A percentile compares a stretch with the other conserved stretches of the same genome.
These are phyloP conservation scores for Phylloporus sp. DNA, from an alignment of 768 basidiomycete species.

Conservation along the genomic window DNA sequence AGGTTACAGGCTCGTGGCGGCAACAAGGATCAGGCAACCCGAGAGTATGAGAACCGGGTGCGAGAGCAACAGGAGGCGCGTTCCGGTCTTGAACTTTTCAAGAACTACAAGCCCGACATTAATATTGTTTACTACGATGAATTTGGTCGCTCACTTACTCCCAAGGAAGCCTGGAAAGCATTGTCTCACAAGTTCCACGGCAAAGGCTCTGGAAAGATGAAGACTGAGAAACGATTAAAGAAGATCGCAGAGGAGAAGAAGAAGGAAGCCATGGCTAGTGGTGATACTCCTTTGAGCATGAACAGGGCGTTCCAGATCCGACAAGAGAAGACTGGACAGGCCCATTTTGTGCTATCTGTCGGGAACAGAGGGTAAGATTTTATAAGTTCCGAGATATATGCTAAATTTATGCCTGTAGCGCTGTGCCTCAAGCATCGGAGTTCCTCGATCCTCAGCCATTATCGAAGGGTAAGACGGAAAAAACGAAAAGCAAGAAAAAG, in stretches of 20 bases:
- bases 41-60: constrained; percentile 91
- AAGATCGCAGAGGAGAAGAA: constrained; percentile 98
- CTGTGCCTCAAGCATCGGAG: constrained; percentile 81
- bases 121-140: constrained; percentile 97
- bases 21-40: constrained; percentile 87
- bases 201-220: constrained; percentile 94
- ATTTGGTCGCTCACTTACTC: constrained; percentile 80
- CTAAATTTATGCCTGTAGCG: constrained; percentile 42
- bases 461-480: constrained; percentile 80
- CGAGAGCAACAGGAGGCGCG: constrained; percentile 91
- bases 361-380: constrained; percentile 81
- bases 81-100: constrained; percentile 76
- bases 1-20: constrained; percentile 69
- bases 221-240: constrained; percentile 94
- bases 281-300: constrained; percentile 96
- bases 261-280: constrained; percentile 88
- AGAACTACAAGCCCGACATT: constrained; percentile 94
- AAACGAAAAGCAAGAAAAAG: constrained; percentile 77
- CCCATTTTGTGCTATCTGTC: constrained; percentile 93
- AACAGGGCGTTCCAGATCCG: constrained; percentile 89
- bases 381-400: not conserved
- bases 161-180: constrained; percentile 98
- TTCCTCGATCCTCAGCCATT: constrained; percentile 79
- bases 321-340: constrained; percentile 92
- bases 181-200: constrained; percentile 98